Percentiles rank a stretch among this genome's conserved stretches.
These are phyloP conservation scores for Phytophthora sojae DNA, from an alignment of 352 stramenopile species.

Conservation along the genomic window DNA sequence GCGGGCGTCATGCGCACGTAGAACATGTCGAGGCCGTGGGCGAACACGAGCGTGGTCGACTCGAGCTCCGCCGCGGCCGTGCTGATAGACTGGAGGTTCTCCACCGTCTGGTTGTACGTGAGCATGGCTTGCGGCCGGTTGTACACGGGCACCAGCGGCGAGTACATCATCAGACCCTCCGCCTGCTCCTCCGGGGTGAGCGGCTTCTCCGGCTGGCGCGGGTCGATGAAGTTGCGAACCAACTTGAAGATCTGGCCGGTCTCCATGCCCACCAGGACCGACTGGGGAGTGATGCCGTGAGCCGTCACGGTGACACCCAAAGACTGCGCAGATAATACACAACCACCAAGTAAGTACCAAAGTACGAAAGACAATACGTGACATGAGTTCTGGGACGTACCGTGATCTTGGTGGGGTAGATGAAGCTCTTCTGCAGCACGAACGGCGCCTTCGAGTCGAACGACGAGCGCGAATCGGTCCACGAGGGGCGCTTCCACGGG, in stretches of 20 bases:
- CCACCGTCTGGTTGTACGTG: conserved; percentile 93
- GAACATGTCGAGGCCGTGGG: conserved; percentile 94
- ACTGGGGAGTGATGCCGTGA: conserved; percentile 95
- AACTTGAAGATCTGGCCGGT: conserved; percentile 94
- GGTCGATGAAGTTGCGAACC: conserved; percentile 93
- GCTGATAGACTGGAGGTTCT: conserved; percentile 73
- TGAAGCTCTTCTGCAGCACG: conserved; percentile 96
- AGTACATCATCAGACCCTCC: conserved; percentile 91
- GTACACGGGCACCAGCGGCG: conserved; percentile 90
- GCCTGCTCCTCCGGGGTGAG: conserved; percentile 85
- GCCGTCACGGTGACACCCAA: conserved; percentile 94
- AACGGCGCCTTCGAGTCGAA: conserved; percentile 91
- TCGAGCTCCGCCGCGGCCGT: conserved; percentile 91
- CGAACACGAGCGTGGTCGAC: conserved; percentile 95
- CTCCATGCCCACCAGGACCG: conserved; percentile 93
- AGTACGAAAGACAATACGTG: background rate
- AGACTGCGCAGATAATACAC: conserved; percentile 40
- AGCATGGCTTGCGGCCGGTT: conserved; percentile 86
- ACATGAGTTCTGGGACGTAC: conserved; percentile 33
- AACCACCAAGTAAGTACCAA: conserved; percentile 8
- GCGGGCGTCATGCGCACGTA: conserved; percentile 94
- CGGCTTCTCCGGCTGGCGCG: conserved; percentile 93
- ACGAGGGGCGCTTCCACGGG: conserved; percentile 93
- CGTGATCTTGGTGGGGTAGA: conserved; percentile 90
- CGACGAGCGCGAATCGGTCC: conserved; percentile 91